Evolutionary conservation across 345 rosid species (phyloP).

Genomic region (Cardiospermum halicacabum): DNA sequence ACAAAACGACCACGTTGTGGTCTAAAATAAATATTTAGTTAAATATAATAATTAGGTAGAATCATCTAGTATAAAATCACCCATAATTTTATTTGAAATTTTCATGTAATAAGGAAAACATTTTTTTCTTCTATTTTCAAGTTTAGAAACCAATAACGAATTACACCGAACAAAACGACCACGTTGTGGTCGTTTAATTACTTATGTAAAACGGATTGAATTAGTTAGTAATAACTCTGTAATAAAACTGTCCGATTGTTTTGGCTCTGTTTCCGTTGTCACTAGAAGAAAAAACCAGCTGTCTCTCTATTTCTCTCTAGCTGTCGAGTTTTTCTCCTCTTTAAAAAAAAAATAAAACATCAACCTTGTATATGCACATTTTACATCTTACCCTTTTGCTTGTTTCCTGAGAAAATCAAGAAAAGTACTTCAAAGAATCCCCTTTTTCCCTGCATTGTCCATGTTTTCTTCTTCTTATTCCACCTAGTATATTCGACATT

Average conservation of each 20-base stretch:
- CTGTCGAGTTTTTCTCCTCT: not conserved
- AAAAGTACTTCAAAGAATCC: not conserved
- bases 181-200: not conserved
- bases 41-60: too few species aligned
- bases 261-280: not conserved
- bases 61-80: too few species aligned
- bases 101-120: not conserved
- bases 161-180: not conserved
- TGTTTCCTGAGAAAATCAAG: not conserved
- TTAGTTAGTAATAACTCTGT: not conserved
- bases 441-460: not conserved
- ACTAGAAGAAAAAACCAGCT: not conserved
- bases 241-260: not conserved
- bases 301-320: not conserved
- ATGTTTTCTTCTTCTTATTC: too few species aligned
- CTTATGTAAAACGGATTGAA: not conserved
- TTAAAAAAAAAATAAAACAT: not conserved
- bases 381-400: not conserved
- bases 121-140: too few species aligned
- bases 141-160: not conserved
- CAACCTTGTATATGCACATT: not conserved
- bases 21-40: too few species aligned
- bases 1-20: not conserved
- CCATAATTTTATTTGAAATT: too few species aligned
- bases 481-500: too few species aligned